A percentile compares a stretch with the other conserved stretches of the same genome.
These are phyloP conservation scores for Gnaphalium uliginosum DNA, from an alignment of 129 eudicot genomes.

Conservation along the genomic window DNA sequence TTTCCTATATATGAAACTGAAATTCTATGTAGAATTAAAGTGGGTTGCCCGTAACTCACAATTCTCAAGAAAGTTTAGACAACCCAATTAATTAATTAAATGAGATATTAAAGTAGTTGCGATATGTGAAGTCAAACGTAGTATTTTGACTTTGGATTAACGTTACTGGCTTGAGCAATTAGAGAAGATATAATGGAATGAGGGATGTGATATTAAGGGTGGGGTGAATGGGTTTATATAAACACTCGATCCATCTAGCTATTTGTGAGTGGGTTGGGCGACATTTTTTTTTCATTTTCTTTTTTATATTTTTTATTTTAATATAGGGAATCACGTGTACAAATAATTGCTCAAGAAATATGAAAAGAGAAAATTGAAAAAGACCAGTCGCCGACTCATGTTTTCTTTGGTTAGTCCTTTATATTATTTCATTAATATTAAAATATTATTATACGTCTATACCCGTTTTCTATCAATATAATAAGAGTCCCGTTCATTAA, in stretches of 20 bases:
- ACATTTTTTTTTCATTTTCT: no score
- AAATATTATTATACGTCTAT: no score
- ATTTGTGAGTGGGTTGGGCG: conserved; percentile 24
- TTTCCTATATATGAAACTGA: conserved; percentile 13
- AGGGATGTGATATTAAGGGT: not conserved
- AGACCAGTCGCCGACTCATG: conserved; percentile 24
- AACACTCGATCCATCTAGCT: not conserved
- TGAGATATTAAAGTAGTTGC: no score
- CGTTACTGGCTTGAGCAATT: not conserved
- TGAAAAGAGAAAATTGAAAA: not conserved
- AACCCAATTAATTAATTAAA: no score
- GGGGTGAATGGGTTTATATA: conserved; percentile 32
- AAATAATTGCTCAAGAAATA: not conserved
- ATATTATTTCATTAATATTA: not conserved
- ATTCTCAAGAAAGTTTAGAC: no score
- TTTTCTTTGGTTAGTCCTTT: not conserved
- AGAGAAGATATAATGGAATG: not conserved
- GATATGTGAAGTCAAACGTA: not conserved
- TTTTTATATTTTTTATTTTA: no score
- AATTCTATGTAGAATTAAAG: not conserved
- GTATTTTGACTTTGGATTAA: not conserved
- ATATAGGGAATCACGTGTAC: conserved; percentile 24
- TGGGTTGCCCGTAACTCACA: not conserved
- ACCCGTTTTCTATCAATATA: no score
- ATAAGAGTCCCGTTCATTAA: no score